phyloP scores from a whole-genome alignment of 345 rosid genomes.

The Moringa oleifera region DNA sequence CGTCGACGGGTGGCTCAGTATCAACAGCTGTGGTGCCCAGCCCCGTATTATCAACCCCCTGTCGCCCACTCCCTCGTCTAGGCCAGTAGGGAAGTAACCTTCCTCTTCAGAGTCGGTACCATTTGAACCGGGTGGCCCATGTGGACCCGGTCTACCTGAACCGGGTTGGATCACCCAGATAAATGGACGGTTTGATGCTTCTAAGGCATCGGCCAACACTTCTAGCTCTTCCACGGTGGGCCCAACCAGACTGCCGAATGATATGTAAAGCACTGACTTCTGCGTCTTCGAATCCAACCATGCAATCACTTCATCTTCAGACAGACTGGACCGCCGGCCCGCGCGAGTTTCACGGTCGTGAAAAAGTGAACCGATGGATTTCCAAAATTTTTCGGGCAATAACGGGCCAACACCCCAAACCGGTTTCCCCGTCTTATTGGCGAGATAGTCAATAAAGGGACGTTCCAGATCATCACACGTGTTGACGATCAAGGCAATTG shows the following conservation, averaged over 20 bases:
- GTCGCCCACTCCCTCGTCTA: constrained; percentile 9
- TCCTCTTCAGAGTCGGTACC: neutral
- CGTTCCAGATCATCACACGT: constrained; percentile 41
- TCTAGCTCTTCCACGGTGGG: constrained; percentile 12
- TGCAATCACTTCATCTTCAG: constrained; percentile 18
- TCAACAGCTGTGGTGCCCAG: constrained; percentile 19
- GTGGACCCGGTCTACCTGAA: constrained; percentile 5
- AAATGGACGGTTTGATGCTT: constrained; percentile 13
- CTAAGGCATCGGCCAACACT: constrained; percentile 10
- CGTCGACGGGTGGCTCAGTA: constrained; percentile 23
- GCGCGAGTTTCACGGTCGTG: constrained; percentile 10
- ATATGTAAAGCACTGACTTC: constrained; percentile 14
- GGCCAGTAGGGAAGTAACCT: constrained; percentile 16
- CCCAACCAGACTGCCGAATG: constrained; percentile 15
- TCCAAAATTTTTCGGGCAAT: constrained; percentile 19
- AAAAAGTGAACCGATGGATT: constrained; percentile 12
- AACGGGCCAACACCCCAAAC: constrained; percentile 21
- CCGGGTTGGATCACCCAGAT: constrained; percentile 17
- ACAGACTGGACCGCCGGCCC: constrained; percentile 8
- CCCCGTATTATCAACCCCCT: constrained; percentile 14
- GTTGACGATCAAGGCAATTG: constrained; percentile 30
- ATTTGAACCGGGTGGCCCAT: neutral
- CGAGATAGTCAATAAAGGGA: constrained; percentile 29
- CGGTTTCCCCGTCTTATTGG: constrained; percentile 8
- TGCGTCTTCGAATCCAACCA: constrained; percentile 16